Base-by-base conservation (phyloP, 495 filamentous ascomycete genomes). In the Aspergillus campestris region DNA sequence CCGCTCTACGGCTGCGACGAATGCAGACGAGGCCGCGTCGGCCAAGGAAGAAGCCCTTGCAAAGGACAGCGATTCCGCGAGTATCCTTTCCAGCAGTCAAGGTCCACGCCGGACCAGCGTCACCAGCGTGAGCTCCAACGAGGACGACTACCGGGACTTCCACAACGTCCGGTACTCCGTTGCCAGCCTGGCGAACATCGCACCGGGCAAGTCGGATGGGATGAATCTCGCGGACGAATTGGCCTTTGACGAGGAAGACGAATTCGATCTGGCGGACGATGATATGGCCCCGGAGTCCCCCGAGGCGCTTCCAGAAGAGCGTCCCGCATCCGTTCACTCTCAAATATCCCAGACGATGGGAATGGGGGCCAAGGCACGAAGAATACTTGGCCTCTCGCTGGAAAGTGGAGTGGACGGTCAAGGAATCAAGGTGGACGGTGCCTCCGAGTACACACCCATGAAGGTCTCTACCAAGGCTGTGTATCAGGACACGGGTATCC, bases 171-270 rank as follows among this genome's bases (percentile, higher is more conserved):
- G 87, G 30, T 87, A 83, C 58, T 92, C 88, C 8, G 70, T 82
- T 31, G 69, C 83, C 47, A 75, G 67, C 45, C 54, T 68, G 31
- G 51, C 63, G 8, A 78, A 81, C 44, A 72, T 71, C 7, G 68
- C 75, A 48, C 77, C 68, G 4, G 51, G 58, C 8, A 84, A 83
- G 56, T 54, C 69, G 13, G 81, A 81, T 41, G 85, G 85, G 7
- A 53, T 89, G 32, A 92, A 83, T 52, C 66, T 98, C 34, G 92
- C 92, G 7, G 87, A 96, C 52, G 92, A 98, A 71, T 73, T 98
- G 47, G 81, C 82, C 41, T 83, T 94, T 34, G 87, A 87, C 45
- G 85, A 86, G 38, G 85, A 85, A 40, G 83, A 83, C 15, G 84
- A 87, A 59, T 59, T 64, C 38, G 72, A 69, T 18, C 48, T 55